Evolutionary conservation across 805 yeast genomes (phyloP), one percentile per base, ranked within the genome.

Genomic region (Monosporozyma siamensis): DNA sequence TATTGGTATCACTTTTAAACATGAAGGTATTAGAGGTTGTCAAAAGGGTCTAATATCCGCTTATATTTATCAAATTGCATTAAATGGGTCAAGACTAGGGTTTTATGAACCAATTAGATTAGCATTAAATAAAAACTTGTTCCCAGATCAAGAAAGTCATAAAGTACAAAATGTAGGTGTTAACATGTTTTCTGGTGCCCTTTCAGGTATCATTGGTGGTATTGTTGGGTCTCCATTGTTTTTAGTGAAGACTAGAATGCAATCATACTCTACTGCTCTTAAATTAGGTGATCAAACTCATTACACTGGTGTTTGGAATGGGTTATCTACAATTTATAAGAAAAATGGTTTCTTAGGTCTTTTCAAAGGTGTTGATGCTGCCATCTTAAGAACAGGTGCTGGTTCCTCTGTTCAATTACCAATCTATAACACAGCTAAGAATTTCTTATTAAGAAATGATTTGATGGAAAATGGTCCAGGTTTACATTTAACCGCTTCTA

Each of bases 391-490:
- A 65, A 92, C 97, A 1, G 95, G 96, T 55, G 82, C 88, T 44
- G 98, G 97, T 2, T 92, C 98, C 6, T 75, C 95, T 21, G 96
- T 86, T 31, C 98, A 92, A 67, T 69, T 92, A 52, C 97, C 98
- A 12, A 78, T 88, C 39, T 92, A 92, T 67, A 83, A 80, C 61
- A 75, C 75, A 45, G 77, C 86, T 40, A 92, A 92, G 63, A 65
- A 71, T 48, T 70, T 75, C 47, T 62, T 89, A 20, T 65, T 76
- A 38, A 68, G 71, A 15, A 60, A 78, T 52, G 68, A 75, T 23
- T 27, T 80, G 14, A 68, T 80, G 44, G 60, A 62, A 4, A 82
- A 82, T 32, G 86, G 89, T 25, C 72, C 89, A 2, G 69, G 71
- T 2, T 66, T 84, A 46, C 95, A 88, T 61, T 70, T 90, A 48